Conservation (phyloP, 2,329 filamentous ascomycete genomes). For the Colletotrichum sp. region DNA sequence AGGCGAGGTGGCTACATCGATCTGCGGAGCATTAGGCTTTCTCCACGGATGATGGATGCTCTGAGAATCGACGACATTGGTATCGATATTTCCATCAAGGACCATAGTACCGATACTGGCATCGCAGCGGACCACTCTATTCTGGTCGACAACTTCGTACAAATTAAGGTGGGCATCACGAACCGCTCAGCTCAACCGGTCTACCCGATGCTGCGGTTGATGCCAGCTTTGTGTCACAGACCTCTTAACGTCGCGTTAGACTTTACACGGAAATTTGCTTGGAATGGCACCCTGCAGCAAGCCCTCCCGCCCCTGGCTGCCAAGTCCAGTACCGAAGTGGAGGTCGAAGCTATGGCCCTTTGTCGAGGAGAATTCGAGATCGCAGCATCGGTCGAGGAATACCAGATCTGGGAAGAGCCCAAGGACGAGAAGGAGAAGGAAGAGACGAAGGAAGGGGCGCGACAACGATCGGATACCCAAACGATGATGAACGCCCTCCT, state of each 20-base stretch:
- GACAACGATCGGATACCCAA: conserved; percentile 58
- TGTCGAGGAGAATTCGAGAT: conserved; percentile 86
- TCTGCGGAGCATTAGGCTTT: conserved; percentile 76
- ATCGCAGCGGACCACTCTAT: conserved; percentile 29
- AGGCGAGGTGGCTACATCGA: conserved; percentile 72
- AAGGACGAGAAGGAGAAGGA: conserved; percentile 33
- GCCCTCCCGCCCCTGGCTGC: conserved; percentile 67
- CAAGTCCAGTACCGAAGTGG: conserved; percentile 62
- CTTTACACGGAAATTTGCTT: conserved; percentile 80
- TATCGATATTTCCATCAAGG: conserved; percentile 64
- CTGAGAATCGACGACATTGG: conserved; percentile 81
- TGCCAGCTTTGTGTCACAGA: conserved; percentile 78
- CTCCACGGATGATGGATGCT: conserved; percentile 80
- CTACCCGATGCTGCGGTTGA: conserved; percentile 74
- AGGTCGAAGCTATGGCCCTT: conserved; percentile 75
- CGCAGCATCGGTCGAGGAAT: conserved; percentile 81
- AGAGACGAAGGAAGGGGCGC: conserved; percentile 29
- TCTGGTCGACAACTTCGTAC: conserved; percentile 67
- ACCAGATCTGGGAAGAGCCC: conserved; percentile 53
- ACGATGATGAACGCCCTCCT: conserved; percentile 63
- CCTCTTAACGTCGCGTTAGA: conserved; percentile 77
- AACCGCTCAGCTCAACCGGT: conserved; percentile 76
- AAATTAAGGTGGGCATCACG: conserved; percentile 71
- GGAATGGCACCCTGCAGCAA: conserved; percentile 85
- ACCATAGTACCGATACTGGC: conserved; percentile 22